A percentile compares a stretch with the other conserved stretches of the same genome.
phyloP scores from a whole-genome alignment of 1,139 yeast genomes.

The Protomyces pachydermus region DNA sequence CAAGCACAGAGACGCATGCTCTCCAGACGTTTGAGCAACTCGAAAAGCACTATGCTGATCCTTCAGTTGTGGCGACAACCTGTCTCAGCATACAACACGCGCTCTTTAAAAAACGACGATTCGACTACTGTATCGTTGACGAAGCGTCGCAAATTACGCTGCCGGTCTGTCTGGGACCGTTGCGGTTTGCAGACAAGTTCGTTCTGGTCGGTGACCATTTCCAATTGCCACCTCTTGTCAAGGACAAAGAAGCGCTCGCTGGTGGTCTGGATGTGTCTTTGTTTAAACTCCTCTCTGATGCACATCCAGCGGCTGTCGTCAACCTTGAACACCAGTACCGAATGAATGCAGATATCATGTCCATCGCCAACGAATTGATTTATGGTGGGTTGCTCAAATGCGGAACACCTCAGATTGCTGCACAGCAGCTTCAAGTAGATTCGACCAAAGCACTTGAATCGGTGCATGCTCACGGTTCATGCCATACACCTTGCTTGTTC shows the following conservation, averaged over 20 bases:
- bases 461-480: constrained; percentile 6
- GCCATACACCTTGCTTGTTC: constrained; percentile 44
- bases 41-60: constrained; percentile 51
- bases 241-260: constrained; percentile 45
- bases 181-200: constrained; percentile 69
- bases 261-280: constrained; percentile 73
- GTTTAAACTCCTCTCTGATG: constrained; percentile 66
- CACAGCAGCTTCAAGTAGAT: constrained; percentile 16
- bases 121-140: constrained; percentile 91
- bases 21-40: constrained; percentile 35
- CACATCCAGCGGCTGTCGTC: constrained; percentile 64
- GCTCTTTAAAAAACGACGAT: constrained; percentile 53
- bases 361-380: constrained; percentile 69
- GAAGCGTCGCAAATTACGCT: constrained; percentile 94
- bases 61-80: constrained; percentile 74
- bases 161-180: constrained; percentile 86
- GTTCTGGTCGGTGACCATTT: constrained; percentile 91
- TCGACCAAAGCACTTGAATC: neutral
- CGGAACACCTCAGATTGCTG: constrained; percentile 44
- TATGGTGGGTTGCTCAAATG: constrained; percentile 72
- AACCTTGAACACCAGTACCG: constrained; percentile 81
- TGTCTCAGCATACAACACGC: constrained; percentile 72
- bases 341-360: constrained; percentile 88
- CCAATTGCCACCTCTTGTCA: constrained; percentile 50
- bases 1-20: constrained; percentile 48